Percentiles rank a stretch among this genome's conserved stretches.
Conservation (phyloP, 2,329 filamentous ascomycete species). For the Xylaria hypoxylon region DNA sequence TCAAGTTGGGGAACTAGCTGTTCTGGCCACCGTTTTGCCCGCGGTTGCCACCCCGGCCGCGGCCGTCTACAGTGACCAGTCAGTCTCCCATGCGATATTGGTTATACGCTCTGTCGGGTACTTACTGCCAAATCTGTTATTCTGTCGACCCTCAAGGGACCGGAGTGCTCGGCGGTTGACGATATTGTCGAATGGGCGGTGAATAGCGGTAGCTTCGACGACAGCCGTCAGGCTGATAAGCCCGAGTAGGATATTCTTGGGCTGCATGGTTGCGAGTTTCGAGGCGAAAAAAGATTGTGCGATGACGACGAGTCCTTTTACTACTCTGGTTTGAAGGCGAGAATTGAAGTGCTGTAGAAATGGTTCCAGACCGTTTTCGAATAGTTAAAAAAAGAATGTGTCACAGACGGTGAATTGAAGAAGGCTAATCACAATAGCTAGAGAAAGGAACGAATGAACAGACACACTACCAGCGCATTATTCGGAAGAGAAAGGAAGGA, state of each 20-base stretch:
- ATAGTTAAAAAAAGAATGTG: slow-evolving; percentile 57
- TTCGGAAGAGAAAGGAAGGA: slow-evolving; percentile 53
- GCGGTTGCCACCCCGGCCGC: not conserved
- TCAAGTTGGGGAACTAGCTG: not conserved
- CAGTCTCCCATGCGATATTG: not conserved
- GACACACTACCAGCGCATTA: slow-evolving; percentile 63
- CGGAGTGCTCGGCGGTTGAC: slow-evolving; percentile 47
- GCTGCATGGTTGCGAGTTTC: slow-evolving; percentile 57
- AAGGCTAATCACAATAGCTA: slow-evolving; percentile 51
- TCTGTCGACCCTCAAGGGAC: slow-evolving; percentile 58
- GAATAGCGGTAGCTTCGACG: slow-evolving; percentile 59
- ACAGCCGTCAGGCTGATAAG: slow-evolving; percentile 61
- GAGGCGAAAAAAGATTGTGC: slow-evolving; percentile 38
- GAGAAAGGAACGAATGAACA: slow-evolving; percentile 62
- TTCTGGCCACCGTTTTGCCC: not conserved
- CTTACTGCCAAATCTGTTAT: slow-evolving; percentile 41
- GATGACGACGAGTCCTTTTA: slow-evolving; percentile 37
- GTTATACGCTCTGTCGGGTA: not conserved
- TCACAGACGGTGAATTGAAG: slow-evolving; percentile 58
- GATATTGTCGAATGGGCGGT: slow-evolving; percentile 53
- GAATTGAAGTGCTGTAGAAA: slow-evolving; percentile 50
- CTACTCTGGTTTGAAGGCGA: slow-evolving; percentile 40
- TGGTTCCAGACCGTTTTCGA: slow-evolving; percentile 65
- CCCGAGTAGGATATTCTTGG: slow-evolving; percentile 62
- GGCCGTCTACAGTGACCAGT: slow-evolving; percentile 21